Conservation (phyloP, 371 early-diverging fungal species). For the Mucor velutinosus region DNA sequence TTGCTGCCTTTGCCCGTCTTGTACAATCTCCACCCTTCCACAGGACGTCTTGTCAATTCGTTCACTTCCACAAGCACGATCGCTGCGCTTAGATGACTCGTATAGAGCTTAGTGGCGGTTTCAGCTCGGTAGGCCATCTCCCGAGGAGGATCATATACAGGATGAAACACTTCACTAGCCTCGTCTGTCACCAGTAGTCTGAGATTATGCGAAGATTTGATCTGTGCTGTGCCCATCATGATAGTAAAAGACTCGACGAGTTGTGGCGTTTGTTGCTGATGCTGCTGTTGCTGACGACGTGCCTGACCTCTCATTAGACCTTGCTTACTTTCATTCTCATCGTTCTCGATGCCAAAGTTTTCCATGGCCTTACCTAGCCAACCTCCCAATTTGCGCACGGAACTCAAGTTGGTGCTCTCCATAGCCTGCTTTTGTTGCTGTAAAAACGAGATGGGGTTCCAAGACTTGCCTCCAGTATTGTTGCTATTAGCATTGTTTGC, state of each 20-base stretch:
- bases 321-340: conserved; percentile 35
- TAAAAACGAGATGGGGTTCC: conserved; percentile 68
- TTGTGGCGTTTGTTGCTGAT: conserved; percentile 27
- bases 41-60: conserved; percentile 41
- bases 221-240: conserved; percentile 71
- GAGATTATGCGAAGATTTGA: conserved; percentile 72
- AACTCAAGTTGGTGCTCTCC: conserved; percentile 60
- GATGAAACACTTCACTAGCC: conserved; percentile 54
- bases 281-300: conserved; percentile 1
- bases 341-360: conserved; percentile 67
- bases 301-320: neutral
- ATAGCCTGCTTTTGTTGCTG: conserved; percentile 67
- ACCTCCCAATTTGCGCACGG: conserved; percentile 64
- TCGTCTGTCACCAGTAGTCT: conserved; percentile 60
- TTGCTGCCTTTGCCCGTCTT: conserved; percentile 66
- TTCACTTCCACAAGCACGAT: conserved; percentile 62
- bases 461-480: conserved; percentile 43
- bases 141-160: conserved; percentile 50
- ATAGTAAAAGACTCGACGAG: conserved; percentile 78
- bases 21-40: conserved; percentile 57
- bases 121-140: conserved; percentile 73
- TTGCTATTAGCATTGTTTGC: neutral
- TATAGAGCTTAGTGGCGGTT: conserved; percentile 70
- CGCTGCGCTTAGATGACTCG: conserved; percentile 64
- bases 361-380: conserved; percentile 79